Percentiles rank a stretch among this genome's conserved stretches.
phyloP scores from a whole-genome alignment of 345 rosid genomes.

The Jatropha curcas region DNA sequence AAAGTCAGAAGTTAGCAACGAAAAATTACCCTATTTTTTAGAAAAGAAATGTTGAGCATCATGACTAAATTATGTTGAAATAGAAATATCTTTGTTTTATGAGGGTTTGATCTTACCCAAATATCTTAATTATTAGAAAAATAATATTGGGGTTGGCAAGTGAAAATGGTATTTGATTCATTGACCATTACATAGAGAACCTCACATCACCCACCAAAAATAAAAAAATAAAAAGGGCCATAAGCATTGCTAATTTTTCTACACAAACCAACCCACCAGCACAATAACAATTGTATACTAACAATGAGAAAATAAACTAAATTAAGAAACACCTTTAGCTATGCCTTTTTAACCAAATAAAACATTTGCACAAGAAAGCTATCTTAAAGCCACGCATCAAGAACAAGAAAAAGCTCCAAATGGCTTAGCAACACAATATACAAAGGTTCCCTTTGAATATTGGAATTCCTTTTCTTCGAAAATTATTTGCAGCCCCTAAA shows the following conservation, averaged over 20 bases:
- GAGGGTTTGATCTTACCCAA: neutral
- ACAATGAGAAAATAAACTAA: neutral
- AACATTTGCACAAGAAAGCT: neutral
- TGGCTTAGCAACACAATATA: neutral
- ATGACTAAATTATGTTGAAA: neutral
- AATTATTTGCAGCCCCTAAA: neutral
- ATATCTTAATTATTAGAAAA: neutral
- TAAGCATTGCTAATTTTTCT: neutral
- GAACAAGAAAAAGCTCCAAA: neutral
- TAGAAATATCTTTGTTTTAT: neutral
- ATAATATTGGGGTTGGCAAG: conserved; percentile 1
- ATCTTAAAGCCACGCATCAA: conserved; percentile 1
- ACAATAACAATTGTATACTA: neutral
- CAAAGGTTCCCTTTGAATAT: neutral
- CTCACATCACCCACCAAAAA: neutral
- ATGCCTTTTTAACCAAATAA: neutral
- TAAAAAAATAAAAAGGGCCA: neutral
- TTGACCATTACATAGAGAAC: neutral
- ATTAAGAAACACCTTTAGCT: neutral
- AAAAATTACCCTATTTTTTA: neutral
- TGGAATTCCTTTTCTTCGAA: neutral
- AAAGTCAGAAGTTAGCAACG: neutral
- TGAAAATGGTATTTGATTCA: neutral
- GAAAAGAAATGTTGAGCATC: neutral
- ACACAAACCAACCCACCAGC: conserved; percentile 10